Evolutionary conservation across 2,329 filamentous ascomycete species (phyloP).

Genomic region (Aulographum hederae): DNA sequence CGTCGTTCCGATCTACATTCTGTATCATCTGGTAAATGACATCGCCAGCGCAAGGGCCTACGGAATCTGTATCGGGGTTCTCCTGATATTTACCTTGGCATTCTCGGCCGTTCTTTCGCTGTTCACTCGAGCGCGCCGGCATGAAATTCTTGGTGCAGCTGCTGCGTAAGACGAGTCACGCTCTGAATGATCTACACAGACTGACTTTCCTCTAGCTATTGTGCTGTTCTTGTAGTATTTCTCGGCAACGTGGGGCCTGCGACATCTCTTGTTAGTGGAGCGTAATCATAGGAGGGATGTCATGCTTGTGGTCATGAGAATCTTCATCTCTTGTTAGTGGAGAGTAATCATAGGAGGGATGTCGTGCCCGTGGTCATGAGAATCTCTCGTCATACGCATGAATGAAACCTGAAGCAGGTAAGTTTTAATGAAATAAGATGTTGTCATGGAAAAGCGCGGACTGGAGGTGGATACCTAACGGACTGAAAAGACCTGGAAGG

Average conservation of each 20-base stretch:
- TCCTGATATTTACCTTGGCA: conserved; percentile 10
- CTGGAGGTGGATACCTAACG: too few relatives aligned
- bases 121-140: conserved; percentile 10
- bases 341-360: too few relatives aligned
- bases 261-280: too few relatives aligned
- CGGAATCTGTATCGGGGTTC: conserved; percentile 8
- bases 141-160: conserved; percentile 12
- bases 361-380: too few relatives aligned
- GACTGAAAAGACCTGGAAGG: too few relatives aligned
- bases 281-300: too few relatives aligned
- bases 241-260: conserved; percentile 6
- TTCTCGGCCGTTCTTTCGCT: conserved; percentile 11
- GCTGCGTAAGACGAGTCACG: conserved; percentile 8
- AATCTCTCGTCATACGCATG: too few relatives aligned
- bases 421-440: too few relatives aligned
- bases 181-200: neutral
- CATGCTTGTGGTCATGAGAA: too few relatives aligned
- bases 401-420: too few relatives aligned
- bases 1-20: conserved; percentile 11
- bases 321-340: too few relatives aligned
- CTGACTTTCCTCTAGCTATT: conserved; percentile 5
- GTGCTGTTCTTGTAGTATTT: conserved; percentile 8
- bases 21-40: conserved; percentile 10
- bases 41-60: conserved; percentile 6
- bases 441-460: too few relatives aligned